phyloP scores from a whole-genome alignment of 331 rosid species.

The Quercus tomentella region DNA sequence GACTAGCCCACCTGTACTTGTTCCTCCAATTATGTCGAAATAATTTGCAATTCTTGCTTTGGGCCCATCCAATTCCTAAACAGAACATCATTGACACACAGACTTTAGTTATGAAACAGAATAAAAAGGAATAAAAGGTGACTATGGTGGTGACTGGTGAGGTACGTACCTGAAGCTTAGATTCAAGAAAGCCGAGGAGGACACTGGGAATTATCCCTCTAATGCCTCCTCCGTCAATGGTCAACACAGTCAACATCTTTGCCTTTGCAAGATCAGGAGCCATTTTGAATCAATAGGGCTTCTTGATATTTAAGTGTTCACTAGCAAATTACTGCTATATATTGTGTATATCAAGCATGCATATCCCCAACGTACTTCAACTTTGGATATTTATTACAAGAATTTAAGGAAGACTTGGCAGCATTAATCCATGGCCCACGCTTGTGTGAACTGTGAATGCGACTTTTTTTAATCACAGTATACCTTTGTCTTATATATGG shows the following conservation, averaged over 20 bases:
- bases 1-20: conserved; percentile 42
- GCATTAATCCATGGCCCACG: too few relatives aligned
- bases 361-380: too few relatives aligned
- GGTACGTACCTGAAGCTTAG: conserved; percentile 44
- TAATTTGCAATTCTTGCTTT: conserved; percentile 36
- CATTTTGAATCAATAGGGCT: not conserved
- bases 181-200: conserved; percentile 55
- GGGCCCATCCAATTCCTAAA: not conserved
- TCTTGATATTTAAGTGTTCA: not conserved
- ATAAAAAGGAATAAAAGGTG: not conserved
- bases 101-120: not conserved
- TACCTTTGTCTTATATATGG: too few relatives aligned
- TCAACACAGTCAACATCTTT: conserved; percentile 50
- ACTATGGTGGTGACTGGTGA: not conserved
- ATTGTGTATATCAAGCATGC: too few relatives aligned
- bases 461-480: too few relatives aligned
- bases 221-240: conserved; percentile 75
- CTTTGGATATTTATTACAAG: too few relatives aligned
- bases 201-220: conserved; percentile 66
- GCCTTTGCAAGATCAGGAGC: conserved; percentile 20
- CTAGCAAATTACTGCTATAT: not conserved
- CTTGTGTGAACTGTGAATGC: too few relatives aligned
- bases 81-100: not conserved
- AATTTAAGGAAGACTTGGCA: too few relatives aligned
- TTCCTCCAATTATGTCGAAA: conserved; percentile 32